A percentile compares a stretch with the other conserved stretches of the same genome.
Conservation (phyloP, 2,329 filamentous ascomycete genomes). For the Cladosporium cucumerinum region DNA sequence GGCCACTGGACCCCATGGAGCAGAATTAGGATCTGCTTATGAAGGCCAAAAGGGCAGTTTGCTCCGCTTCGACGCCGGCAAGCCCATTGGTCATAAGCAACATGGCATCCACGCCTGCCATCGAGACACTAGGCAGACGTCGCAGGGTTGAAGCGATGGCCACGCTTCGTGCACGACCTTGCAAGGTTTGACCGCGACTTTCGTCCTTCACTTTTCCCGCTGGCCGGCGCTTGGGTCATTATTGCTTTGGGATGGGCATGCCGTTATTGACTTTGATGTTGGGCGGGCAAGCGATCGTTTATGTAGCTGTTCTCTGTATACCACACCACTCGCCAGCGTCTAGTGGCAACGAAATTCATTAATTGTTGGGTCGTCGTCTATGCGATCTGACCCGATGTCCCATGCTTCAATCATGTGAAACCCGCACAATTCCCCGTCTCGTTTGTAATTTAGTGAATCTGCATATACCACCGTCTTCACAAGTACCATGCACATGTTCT, state of each 20-base stretch:
- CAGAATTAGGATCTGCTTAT: background rate
- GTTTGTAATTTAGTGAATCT: background rate
- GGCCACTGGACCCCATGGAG: slow-evolving; percentile 4
- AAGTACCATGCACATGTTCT: background rate
- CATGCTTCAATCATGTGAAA: background rate
- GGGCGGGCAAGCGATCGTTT: slow-evolving; percentile 1
- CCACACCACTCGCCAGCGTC: background rate
- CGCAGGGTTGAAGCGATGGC: background rate
- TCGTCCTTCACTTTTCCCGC: background rate
- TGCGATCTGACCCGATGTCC: background rate
- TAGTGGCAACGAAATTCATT: background rate
- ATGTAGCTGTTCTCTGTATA: slow-evolving; percentile 1
- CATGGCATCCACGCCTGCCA: background rate
- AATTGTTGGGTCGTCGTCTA: background rate
- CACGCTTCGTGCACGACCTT: background rate
- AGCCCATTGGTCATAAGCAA: background rate
- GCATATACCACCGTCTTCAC: background rate
- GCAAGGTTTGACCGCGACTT: background rate
- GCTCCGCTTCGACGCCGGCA: background rate
- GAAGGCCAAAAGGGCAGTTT: background rate
- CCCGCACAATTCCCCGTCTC: background rate
- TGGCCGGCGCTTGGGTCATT: background rate
- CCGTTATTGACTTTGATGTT: background rate
- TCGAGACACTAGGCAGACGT: background rate
- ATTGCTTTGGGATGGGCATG: background rate